Evolutionary conservation across 495 filamentous ascomycete genomes (phyloP).

Genomic region (Tuber calosporum): DNA sequence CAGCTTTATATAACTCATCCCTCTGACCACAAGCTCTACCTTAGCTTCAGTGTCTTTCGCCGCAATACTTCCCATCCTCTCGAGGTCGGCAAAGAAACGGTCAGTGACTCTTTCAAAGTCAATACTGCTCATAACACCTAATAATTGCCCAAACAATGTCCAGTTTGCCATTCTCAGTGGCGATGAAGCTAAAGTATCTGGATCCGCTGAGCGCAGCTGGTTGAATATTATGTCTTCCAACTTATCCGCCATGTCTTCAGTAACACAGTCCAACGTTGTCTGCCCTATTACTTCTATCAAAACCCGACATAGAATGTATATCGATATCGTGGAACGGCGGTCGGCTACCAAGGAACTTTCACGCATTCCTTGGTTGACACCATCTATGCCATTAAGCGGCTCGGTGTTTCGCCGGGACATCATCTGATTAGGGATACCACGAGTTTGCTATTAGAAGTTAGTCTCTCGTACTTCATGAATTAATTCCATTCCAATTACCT

Average conservation of each 20-base stretch:
- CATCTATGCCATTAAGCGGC: constrained; percentile 28
- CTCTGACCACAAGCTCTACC: constrained; percentile 74
- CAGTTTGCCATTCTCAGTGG: constrained; percentile 84
- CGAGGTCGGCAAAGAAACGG: constrained; percentile 73
- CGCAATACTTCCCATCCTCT: constrained; percentile 57
- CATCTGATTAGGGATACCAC: constrained; percentile 25
- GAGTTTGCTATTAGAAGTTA: constrained; percentile 26
- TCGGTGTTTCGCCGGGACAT: constrained; percentile 40
- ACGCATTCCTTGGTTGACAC: constrained; percentile 20
- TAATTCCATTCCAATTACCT: constrained; percentile 45
- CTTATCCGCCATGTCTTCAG: constrained; percentile 77
- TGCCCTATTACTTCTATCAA: constrained; percentile 90
- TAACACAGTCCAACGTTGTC: constrained; percentile 72
- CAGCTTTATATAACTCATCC: constrained; percentile 81
- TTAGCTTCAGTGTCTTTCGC: constrained; percentile 65
- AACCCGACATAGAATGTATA: constrained; percentile 89
- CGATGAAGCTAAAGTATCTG: constrained; percentile 68
- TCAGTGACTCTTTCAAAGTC: constrained; percentile 77
- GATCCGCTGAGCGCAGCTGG: constrained; percentile 79
- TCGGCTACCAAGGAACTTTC: constrained; percentile 54
- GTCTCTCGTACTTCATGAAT: background rate
- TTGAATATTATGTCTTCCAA: constrained; percentile 91
- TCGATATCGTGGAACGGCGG: constrained; percentile 79
- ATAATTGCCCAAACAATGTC: constrained; percentile 81
- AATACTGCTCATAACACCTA: constrained; percentile 89